Evolutionary conservation across 164 flowering plant genomes (phyloP), one percentile per base, ranked within the genome.

Genomic region (Liquidambar formosana): DNA sequence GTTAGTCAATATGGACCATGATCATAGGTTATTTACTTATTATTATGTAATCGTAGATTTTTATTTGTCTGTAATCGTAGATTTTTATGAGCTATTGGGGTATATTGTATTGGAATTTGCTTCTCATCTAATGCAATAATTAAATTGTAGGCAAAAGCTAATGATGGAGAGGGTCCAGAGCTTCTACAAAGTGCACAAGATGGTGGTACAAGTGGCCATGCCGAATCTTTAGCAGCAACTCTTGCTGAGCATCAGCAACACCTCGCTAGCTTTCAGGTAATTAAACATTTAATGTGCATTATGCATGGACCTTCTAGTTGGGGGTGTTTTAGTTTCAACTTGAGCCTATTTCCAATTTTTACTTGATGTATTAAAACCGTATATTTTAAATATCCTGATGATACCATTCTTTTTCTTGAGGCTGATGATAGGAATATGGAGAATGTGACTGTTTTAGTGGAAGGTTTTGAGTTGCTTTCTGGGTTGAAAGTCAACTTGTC

Each of bases 111-210:
- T 57, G 49, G 22, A 26, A 54, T 46, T 61, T 67, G 52, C 51
- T 38, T 49, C 18, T 21, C 22, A 18, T 61, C 22, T 56, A 49
- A 16, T 66, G 43, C 38, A 16, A 72, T 52, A 70, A 62, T 28
- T 69, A 5, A 64, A 45, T 67, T 77, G 64, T 68, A 93, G 99
- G 89, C 95, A 74, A 96, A 92, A 77, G 88, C 94, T 57, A 96
- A 96, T 84, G 89, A 92, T 79, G 98, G 99, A 64, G 93, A 90
- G 62, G 99, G 98, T 77, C 99, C 99, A 57, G 97, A 96, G 58
- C 85, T 96, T 67, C 79, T 96, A 56, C 79, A 88, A 69, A 81
- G 83, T 79, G 71, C 84, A 25, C 79, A 84, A 63, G 90, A 84
- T 72, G 88, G 85, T 64, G 79, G 86, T 79, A 75, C 84, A 28